Percentiles rank a stretch among this genome's conserved stretches.
These are phyloP conservation scores for Plectosphaerella plurivora DNA, from an alignment of 2,329 filamentous ascomycete species.

Conservation along the genomic window DNA sequence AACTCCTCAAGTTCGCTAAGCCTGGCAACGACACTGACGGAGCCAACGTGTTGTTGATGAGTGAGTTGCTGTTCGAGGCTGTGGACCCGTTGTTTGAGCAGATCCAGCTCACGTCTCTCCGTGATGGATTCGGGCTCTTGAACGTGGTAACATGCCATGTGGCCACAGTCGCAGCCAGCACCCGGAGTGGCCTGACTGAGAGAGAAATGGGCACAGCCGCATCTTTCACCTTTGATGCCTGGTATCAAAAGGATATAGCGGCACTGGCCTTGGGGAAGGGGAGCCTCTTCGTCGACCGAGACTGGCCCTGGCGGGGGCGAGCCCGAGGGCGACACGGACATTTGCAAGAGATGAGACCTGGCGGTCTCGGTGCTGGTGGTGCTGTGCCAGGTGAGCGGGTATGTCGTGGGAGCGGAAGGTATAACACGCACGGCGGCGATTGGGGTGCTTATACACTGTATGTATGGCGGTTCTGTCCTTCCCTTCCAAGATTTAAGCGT, in stretches of 20 bases:
- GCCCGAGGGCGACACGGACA: constrained; percentile 21
- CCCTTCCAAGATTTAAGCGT: no score
- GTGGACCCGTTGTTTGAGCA: constrained; percentile 40
- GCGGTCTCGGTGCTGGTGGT: background rate
- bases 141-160: constrained; percentile 56
- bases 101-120: constrained; percentile 42
- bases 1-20: constrained; percentile 49
- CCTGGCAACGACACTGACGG: constrained; percentile 35
- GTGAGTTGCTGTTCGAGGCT: constrained; percentile 39
- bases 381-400: background rate
- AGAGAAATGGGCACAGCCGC: constrained; percentile 54
- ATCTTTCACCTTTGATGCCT: constrained; percentile 53
- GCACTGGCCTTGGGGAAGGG: constrained; percentile 53
- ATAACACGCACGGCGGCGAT: background rate
- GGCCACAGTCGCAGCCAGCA: constrained; percentile 54
- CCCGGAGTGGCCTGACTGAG: constrained; percentile 49
- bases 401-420: background rate
- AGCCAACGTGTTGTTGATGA: constrained; percentile 27
- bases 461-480: no score
- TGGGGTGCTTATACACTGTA: background rate
- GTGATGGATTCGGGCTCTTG: constrained; percentile 38
- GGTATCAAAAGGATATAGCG: constrained; percentile 54
- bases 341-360: constrained; percentile 1
- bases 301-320: constrained; percentile 19
- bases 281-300: constrained; percentile 32